Base-by-base conservation (phyloP, 768 basidiomycete genomes). In the Hypholoma fasciculare region DNA sequence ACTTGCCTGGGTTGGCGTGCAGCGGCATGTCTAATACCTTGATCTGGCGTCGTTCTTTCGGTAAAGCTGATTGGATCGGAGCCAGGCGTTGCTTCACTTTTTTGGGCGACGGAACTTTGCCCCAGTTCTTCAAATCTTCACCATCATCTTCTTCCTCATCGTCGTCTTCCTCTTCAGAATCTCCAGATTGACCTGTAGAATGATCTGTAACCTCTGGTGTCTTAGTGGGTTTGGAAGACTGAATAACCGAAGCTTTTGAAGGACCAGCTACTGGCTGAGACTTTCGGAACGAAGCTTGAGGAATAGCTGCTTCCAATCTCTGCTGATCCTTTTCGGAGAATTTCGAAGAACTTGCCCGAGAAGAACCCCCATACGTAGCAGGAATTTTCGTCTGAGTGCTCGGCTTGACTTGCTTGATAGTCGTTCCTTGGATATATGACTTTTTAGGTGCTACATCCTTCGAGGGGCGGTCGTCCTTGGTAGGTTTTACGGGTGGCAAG, bases 1-100 rank as follows among this genome's bases (percentile, higher is more conserved):
- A 62, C 36, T 86, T 76, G 49, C 83, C 79, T 14, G 27, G 16
- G 19, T 39, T 61, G 81, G 74, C 16, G 78, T 73, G 17, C 8
- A 79, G 73, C 36, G 84, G 81, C 47, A 83, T 71, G 49, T 89
- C 86, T 50, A 92, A 63, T 49, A 83, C 74, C 71, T 85, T 87
- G 61, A 90, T 77, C 67, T 85, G 83, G 39, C 89, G 79, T 23
- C 86, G 82, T 69, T 85, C 81, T 30, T 48, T 48, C 26, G 46
- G 46, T 20, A 48, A 13, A 48, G 71, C 67, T 6, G 76, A 78
- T 65, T 85, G 88, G 79, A 43, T 57, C 8, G 87, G 86, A 1
- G 84, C 81, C 59, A 82, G 82, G 56, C 88, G 87, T 44, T 54
- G 52, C 23, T 39, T 48, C 76, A 1, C 78, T 81, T 60, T 92